These are phyloP conservation scores for Emergomyces orientalis DNA, from an alignment of 2,329 filamentous ascomycete genomes.

Conservation along the genomic window DNA sequence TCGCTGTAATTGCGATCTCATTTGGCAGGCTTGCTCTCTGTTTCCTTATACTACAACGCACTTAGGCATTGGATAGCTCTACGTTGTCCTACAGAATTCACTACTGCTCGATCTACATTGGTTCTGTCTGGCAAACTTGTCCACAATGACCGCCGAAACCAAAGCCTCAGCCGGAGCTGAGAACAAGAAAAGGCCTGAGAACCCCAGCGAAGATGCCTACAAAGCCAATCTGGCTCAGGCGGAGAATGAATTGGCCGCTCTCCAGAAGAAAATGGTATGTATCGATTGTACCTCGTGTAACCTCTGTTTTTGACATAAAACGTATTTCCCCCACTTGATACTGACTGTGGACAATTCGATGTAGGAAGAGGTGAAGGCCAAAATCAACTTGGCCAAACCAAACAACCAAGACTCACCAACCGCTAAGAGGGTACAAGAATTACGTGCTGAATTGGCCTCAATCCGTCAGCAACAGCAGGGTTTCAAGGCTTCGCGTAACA, in stretches of 20 bases:
- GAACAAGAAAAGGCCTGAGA: conserved; percentile 57
- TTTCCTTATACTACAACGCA: background rate
- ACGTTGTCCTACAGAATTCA: background rate
- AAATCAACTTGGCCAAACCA: conserved; percentile 73
- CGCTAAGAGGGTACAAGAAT: conserved; percentile 75
- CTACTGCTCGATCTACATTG: background rate
- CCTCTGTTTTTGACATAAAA: background rate
- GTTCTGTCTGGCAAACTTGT: background rate
- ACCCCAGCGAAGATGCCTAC: conserved; percentile 78
- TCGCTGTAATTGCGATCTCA: background rate
- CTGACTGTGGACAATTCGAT: conserved; percentile 7
- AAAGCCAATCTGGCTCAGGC: conserved; percentile 69
- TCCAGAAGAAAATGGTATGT: conserved; percentile 61
- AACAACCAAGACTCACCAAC: conserved; percentile 73
- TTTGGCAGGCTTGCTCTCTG: background rate
- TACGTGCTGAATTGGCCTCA: conserved; percentile 69
- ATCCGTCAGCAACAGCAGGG: conserved; percentile 82
- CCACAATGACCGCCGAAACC: conserved; percentile 28
- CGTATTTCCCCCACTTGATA: background rate
- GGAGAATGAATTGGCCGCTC: conserved; percentile 75
- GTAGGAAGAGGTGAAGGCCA: conserved; percentile 82
- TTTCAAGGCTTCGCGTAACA: conserved; percentile 71
- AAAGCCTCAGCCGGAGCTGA: conserved; percentile 25
- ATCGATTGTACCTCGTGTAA: background rate
- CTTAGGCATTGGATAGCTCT: background rate